Conservation (phyloP, 192 early-diverging fungal species). For the Lobosporangium transversale region DNA sequence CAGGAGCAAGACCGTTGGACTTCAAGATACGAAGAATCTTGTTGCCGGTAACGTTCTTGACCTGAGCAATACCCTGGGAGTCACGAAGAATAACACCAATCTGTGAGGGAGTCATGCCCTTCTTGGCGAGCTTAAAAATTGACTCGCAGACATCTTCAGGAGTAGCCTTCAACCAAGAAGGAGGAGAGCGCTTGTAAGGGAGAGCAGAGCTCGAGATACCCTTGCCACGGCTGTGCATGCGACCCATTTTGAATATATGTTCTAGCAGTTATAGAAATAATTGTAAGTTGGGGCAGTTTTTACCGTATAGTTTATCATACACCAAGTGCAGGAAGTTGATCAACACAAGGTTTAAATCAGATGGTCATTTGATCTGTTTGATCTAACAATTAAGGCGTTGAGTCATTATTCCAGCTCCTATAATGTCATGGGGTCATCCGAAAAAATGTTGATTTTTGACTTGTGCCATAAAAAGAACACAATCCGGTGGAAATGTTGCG, state of each 20-base stretch:
- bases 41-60: constrained; percentile 97
- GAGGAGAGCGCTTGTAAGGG: constrained; percentile 97
- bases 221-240: constrained; percentile 98
- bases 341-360: no score
- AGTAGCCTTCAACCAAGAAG: constrained; percentile 98
- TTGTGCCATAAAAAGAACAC: no score
- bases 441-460: no score
- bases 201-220: constrained; percentile 91
- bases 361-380: no score
- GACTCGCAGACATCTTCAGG: constrained; percentile 97
- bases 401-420: no score
- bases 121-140: constrained; percentile 99
- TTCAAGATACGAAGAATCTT: constrained; percentile 99
- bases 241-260: constrained; percentile 77
- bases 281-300: no score
- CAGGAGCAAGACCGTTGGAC: constrained; percentile 93
- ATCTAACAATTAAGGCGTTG: no score
- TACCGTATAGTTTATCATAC: no score
- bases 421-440: no score
- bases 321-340: no score
- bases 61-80: constrained; percentile 97
- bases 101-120: constrained; percentile 98
- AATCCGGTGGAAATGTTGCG: no score
- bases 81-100: constrained; percentile 98
- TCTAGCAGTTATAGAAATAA: neutral